These are phyloP conservation scores for Bipolaris zeicola DNA, from an alignment of 2,329 filamentous ascomycete genomes.

Conservation along the genomic window DNA sequence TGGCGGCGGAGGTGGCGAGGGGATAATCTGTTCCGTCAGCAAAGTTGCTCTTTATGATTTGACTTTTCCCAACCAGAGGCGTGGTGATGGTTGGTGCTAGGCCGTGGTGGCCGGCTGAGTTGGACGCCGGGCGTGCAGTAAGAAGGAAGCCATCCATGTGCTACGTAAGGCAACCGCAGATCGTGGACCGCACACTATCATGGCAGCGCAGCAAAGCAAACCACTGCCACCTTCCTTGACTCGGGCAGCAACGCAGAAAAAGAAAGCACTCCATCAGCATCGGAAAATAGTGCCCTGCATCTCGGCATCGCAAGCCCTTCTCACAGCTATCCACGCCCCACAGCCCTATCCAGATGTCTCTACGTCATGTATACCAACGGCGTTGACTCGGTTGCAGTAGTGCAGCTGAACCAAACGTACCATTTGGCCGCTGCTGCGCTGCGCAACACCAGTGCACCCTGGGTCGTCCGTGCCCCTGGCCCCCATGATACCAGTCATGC, in stretches of 20 bases:
- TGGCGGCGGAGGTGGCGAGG: background rate
- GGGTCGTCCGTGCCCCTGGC: conserved; percentile 3
- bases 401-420: background rate
- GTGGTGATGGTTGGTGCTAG: background rate
- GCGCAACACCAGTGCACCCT: conserved; percentile 6
- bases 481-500: conserved; percentile 1
- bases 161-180: background rate
- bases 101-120: background rate
- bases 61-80: too few relatives aligned
- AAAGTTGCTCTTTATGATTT: too few relatives aligned
- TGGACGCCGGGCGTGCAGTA: background rate
- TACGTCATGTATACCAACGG: conserved; percentile 12
- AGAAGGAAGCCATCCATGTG: background rate
- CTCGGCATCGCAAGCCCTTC: background rate
- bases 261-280: background rate
- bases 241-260: conserved; percentile 5
- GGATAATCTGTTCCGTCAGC: too few relatives aligned
- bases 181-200: background rate
- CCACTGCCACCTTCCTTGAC: too few relatives aligned
- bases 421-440: conserved; percentile 6
- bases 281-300: conserved; percentile 12
- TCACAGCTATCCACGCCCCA: background rate
- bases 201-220: background rate
- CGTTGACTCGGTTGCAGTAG: conserved; percentile 12
- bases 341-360: background rate